Conservation (phyloP, 1,139 yeast genomes). For the Suhomyces bolitotheri region DNA sequence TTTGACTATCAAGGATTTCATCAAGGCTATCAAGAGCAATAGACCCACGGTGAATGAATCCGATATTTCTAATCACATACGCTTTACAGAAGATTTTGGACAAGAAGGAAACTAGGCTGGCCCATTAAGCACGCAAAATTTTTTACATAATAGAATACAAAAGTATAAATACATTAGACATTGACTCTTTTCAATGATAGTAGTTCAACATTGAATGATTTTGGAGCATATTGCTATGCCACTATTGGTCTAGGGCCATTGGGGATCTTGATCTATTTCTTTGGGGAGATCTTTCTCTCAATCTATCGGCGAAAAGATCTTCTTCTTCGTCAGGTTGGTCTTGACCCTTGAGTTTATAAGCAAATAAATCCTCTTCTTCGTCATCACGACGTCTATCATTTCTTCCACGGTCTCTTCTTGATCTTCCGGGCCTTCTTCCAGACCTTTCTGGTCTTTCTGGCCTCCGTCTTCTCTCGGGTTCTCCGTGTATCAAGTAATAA, state of each 20-base stretch:
- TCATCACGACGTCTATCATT: slow-evolving; percentile 1
- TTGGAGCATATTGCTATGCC: no score
- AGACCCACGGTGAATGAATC: slow-evolving; percentile 91
- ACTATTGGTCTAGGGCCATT: slow-evolving; percentile 6
- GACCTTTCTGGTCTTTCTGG: slow-evolving; percentile 22
- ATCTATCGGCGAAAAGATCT: slow-evolving; percentile 40
- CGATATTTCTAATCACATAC: slow-evolving; percentile 79
- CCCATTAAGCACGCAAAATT: slow-evolving; percentile 3
- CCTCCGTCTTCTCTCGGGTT: slow-evolving; percentile 52
- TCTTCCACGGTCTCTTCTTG: slow-evolving; percentile 11
- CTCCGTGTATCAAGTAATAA: slow-evolving; percentile 73
- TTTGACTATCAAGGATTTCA: slow-evolving; percentile 85
- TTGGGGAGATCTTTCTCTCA: slow-evolving; percentile 24
- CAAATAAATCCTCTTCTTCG: slow-evolving; percentile 16
- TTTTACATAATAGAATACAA: slow-evolving; percentile 5
- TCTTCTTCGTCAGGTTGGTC: slow-evolving; percentile 28
- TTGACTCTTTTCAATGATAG: background rate
- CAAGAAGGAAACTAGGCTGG: slow-evolving; percentile 78
- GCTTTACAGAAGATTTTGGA: slow-evolving; percentile 93
- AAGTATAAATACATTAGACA: slow-evolving; percentile 5
- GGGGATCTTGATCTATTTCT: slow-evolving; percentile 13
- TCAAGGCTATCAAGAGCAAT: slow-evolving; percentile 86
- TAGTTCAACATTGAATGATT: no score
- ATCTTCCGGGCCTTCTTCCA: slow-evolving; percentile 3
- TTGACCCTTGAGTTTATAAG: slow-evolving; percentile 18